Percentiles rank a stretch among this genome's conserved stretches.
These are phyloP conservation scores for Trifolium pratense DNA, from an alignment of 306 rosid genomes.

Conservation along the genomic window DNA sequence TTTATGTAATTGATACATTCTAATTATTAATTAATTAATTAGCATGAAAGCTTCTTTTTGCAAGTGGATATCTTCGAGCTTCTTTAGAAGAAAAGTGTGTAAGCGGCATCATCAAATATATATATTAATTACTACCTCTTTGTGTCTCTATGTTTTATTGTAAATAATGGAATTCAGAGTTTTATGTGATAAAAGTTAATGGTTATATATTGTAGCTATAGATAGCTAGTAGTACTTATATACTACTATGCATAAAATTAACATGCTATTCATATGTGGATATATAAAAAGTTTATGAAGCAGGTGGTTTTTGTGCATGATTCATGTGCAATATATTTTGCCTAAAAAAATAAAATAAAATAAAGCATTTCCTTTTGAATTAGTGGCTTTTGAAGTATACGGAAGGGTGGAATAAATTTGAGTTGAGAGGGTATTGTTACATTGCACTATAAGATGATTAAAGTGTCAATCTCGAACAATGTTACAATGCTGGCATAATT, in stretches of 20 bases:
- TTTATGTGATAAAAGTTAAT: too few species aligned
- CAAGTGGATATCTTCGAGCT: slow-evolving; percentile 36
- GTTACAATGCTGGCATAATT: too few species aligned
- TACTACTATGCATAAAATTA: not conserved
- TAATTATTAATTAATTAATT: not conserved
- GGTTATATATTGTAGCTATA: too few species aligned
- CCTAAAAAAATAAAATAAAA: too few species aligned
- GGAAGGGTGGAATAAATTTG: slow-evolving; percentile 1
- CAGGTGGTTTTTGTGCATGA: slow-evolving; percentile 5
- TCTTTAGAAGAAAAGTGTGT: slow-evolving; percentile 48
- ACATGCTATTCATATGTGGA: not conserved
- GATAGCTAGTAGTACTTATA: not conserved
- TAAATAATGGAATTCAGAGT: not conserved
- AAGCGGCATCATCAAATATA: not conserved
- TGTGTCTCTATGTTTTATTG: not conserved
- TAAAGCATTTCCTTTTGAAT: not conserved
- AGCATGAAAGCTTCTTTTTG: slow-evolving; percentile 10
- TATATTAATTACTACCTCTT: slow-evolving; percentile 15
- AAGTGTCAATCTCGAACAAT: too few species aligned
- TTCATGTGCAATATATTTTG: too few species aligned
- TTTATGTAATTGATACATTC: not conserved
- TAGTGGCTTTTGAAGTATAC: slow-evolving; percentile 4
- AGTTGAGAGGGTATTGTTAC: not conserved
- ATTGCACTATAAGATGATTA: not conserved
- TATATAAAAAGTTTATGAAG: not conserved